Percentiles rank a stretch among this genome's conserved stretches.
phyloP scores from a whole-genome alignment of 352 stramenopile species.

The Thalassiosira oceanica region DNA sequence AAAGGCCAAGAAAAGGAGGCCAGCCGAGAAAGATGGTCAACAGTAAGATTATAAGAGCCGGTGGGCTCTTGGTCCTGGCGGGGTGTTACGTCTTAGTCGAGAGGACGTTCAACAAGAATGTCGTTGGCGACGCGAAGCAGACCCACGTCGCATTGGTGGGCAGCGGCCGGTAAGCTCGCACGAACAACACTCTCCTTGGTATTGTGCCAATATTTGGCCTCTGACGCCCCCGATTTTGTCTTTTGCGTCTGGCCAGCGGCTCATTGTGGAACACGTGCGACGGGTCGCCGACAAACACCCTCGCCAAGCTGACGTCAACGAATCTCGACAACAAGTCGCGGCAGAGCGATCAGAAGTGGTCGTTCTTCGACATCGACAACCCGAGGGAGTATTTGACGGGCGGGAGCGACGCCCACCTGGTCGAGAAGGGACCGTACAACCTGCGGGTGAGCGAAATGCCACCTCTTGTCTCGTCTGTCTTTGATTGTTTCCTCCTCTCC shows the following conservation, averaged over 20 bases:
- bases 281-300: no score
- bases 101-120: conserved; percentile 18
- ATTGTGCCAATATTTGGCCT: no score
- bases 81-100: conserved; percentile 28
- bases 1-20: neutral
- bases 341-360: conserved; percentile 41
- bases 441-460: conserved; percentile 40
- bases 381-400: conserved; percentile 48
- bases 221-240: no score
- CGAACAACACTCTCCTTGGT: no score
- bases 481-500: conserved; percentile 1
- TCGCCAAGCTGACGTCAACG: conserved; percentile 41
- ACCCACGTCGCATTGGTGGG: no score
- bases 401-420: conserved; percentile 41
- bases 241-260: no score
- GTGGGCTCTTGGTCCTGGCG: conserved; percentile 34
- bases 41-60: conserved; percentile 44
- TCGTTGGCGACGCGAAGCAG: conserved; percentile 11
- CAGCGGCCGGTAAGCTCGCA: no score
- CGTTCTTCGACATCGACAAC: conserved; percentile 53
- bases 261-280: no score
- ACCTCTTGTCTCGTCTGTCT: no score
- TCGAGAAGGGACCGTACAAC: conserved; percentile 47
- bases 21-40: conserved; percentile 41
- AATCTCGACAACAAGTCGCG: conserved; percentile 40